Evolutionary conservation across 2,329 filamentous ascomycete species (phyloP).

Genomic region (Torrubiellomyces zombiae): DNA sequence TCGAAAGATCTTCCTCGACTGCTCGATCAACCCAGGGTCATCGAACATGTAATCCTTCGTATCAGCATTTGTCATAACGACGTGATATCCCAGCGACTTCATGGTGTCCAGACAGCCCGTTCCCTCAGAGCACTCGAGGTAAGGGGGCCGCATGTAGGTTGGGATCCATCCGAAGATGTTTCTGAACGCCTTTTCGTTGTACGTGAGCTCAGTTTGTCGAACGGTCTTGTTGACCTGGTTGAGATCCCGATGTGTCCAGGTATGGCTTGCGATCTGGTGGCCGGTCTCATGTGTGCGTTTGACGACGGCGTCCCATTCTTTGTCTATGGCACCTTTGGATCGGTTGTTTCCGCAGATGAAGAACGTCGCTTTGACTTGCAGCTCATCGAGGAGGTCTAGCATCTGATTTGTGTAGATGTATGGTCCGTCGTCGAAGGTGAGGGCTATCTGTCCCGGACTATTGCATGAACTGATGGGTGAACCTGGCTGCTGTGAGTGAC

Average conservation of each 20-base stretch:
- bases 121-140: constrained; percentile 22
- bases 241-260: constrained; percentile 29
- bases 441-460: constrained; percentile 19
- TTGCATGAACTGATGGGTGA: constrained; percentile 17
- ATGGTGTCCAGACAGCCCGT: constrained; percentile 23
- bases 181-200: constrained; percentile 27
- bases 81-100: constrained; percentile 32
- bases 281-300: constrained; percentile 22
- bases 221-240: constrained; percentile 16
- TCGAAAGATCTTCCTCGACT: constrained; percentile 23
- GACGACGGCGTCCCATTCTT: constrained; percentile 20
- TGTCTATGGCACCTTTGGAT: constrained; percentile 24
- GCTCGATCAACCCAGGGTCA: constrained; percentile 28
- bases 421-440: constrained; percentile 32
- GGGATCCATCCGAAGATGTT: constrained; percentile 24
- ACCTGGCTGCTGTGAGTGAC: not conserved
- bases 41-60: constrained; percentile 43
- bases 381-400: constrained; percentile 19
- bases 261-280: constrained; percentile 30
- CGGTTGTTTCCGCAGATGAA: constrained; percentile 26
- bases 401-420: constrained; percentile 23
- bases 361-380: constrained; percentile 20
- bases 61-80: constrained; percentile 40
- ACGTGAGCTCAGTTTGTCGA: constrained; percentile 21
- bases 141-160: constrained; percentile 27